Conservation (phyloP, 2,329 filamentous ascomycete species). For the Verticillium isaacii region DNA sequence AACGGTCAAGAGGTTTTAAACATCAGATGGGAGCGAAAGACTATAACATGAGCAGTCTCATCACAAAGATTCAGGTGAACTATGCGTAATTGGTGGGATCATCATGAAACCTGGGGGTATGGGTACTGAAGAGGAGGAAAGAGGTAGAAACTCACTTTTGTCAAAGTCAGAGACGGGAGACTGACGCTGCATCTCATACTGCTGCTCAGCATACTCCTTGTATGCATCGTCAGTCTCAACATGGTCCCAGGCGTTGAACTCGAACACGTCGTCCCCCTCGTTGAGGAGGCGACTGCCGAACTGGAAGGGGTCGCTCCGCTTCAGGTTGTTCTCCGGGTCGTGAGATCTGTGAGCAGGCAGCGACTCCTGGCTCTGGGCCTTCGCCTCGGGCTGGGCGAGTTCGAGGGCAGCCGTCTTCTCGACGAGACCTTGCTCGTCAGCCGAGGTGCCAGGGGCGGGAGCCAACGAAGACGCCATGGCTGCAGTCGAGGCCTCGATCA, state of each 20-base stretch:
- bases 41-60: constrained; percentile 47
- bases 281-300: constrained; percentile 87
- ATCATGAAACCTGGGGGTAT: constrained; percentile 20
- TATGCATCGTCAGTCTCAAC: constrained; percentile 89
- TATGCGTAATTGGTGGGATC: constrained; percentile 40
- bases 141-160: constrained; percentile 54
- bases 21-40: constrained; percentile 75
- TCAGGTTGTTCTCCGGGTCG: constrained; percentile 68
- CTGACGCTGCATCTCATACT: constrained; percentile 79
- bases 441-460: not conserved
- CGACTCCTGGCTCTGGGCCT: constrained; percentile 9
- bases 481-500: constrained; percentile 1
- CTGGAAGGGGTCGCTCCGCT: constrained; percentile 88
- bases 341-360: constrained; percentile 64
- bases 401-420: constrained; percentile 19
- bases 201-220: constrained; percentile 76
- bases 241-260: constrained; percentile 99
- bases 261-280: constrained; percentile 83
- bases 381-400: constrained; percentile 9
- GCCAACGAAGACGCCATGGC: constrained; percentile 7
- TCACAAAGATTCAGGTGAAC: constrained; percentile 56
- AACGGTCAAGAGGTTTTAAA: constrained; percentile 16
- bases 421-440: constrained; percentile 12
- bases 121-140: constrained; percentile 4
- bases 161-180: constrained; percentile 91